Conservation (phyloP, 2,329 filamentous ascomycete genomes). For the Cytospora schulzeri region DNA sequence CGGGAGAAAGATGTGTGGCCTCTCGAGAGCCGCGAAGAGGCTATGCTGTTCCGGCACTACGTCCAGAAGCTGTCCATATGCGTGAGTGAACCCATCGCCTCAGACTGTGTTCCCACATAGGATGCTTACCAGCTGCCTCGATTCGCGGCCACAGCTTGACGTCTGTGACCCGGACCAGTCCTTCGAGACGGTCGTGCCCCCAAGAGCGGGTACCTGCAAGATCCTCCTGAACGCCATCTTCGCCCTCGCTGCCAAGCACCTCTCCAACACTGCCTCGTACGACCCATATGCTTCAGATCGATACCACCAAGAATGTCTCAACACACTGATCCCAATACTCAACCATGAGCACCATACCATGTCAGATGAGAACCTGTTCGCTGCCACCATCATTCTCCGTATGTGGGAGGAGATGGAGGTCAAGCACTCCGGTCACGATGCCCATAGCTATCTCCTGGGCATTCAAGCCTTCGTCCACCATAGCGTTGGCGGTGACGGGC, state of each 20-base stretch:
- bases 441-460: slow-evolving; percentile 49
- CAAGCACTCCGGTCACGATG: slow-evolving; percentile 46
- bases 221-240: slow-evolving; percentile 60
- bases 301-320: slow-evolving; percentile 58
- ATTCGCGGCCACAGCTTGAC: slow-evolving; percentile 41
- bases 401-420: slow-evolving; percentile 59
- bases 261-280: slow-evolving; percentile 51
- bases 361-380: slow-evolving; percentile 54
- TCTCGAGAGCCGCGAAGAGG: slow-evolving; percentile 34
- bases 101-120: no score
- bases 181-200: slow-evolving; percentile 57
- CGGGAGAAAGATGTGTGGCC: slow-evolving; percentile 34
- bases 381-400: slow-evolving; percentile 58
- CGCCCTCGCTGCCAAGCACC: slow-evolving; percentile 56
- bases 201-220: slow-evolving; percentile 51
- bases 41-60: slow-evolving; percentile 38
- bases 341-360: slow-evolving; percentile 41
- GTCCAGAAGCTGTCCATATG: slow-evolving; percentile 40
- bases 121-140: background rate
- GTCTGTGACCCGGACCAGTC: slow-evolving; percentile 46
- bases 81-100: slow-evolving; percentile 31
- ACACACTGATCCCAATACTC: slow-evolving; percentile 50
- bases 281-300: slow-evolving; percentile 52
- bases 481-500: slow-evolving; percentile 20
- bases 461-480: slow-evolving; percentile 51